A percentile compares a stretch with the other conserved stretches of the same genome.
phyloP scores from a whole-genome alignment of 805 yeast species.

The Myxozyma melibiosi region DNA sequence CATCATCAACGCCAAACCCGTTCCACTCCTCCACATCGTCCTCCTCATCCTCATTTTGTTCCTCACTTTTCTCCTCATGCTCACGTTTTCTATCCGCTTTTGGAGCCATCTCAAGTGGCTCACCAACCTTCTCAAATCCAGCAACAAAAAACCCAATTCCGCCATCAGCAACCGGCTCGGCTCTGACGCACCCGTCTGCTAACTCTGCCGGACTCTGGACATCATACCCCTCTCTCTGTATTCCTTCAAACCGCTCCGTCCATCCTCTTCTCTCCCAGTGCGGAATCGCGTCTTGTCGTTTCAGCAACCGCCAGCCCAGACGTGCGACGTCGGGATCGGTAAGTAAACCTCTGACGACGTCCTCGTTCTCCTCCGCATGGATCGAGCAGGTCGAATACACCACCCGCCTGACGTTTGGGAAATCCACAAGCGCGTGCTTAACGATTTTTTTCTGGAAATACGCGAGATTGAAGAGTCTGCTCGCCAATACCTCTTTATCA shows the following conservation, averaged over 20 bases:
- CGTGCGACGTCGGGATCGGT: slow-evolving; percentile 62
- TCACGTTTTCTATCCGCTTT: slow-evolving; percentile 1
- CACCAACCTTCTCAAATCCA: slow-evolving; percentile 62
- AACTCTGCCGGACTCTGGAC: slow-evolving; percentile 49
- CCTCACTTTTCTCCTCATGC: slow-evolving; percentile 21
- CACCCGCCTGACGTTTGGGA: slow-evolving; percentile 73
- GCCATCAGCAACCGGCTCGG: slow-evolving; percentile 85
- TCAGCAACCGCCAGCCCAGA: slow-evolving; percentile 74
- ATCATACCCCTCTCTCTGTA: slow-evolving; percentile 42
- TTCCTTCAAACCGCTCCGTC: slow-evolving; percentile 63
- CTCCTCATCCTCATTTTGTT: slow-evolving; percentile 9
- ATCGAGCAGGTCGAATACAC: slow-evolving; percentile 96
- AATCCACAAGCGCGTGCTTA: slow-evolving; percentile 74
- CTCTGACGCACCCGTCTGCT: slow-evolving; percentile 87
- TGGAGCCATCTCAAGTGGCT: not conserved
- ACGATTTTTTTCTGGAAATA: slow-evolving; percentile 87
- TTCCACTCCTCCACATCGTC: slow-evolving; percentile 39
- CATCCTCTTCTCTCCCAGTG: slow-evolving; percentile 86
- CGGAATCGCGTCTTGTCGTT: slow-evolving; percentile 68
- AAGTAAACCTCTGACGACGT: slow-evolving; percentile 80
- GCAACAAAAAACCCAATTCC: slow-evolving; percentile 99
- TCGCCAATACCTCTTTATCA: slow-evolving; percentile 39
- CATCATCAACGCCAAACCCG: slow-evolving; percentile 40
- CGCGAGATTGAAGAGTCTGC: slow-evolving; percentile 70
- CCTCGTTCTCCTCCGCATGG: slow-evolving; percentile 91